Percentiles rank a stretch among this genome's conserved stretches.
Evolutionary conservation across 1,284 basidiomycete genomes (phyloP).

Genomic region (Earliella scabrosa): DNA sequence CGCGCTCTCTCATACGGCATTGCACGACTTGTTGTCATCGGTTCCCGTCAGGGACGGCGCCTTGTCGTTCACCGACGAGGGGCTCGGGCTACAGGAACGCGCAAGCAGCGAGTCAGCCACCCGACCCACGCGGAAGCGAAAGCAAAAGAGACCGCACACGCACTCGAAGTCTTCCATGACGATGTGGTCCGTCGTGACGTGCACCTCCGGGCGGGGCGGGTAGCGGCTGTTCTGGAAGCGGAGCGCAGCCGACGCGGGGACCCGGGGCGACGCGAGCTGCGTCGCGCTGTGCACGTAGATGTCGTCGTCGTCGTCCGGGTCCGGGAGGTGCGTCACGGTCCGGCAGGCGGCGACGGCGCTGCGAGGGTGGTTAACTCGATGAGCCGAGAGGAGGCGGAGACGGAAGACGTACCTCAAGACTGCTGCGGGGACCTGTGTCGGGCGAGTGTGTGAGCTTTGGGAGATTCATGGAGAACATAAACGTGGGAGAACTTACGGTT

Average conservation of each 20-base stretch:
- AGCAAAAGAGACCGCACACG: conserved; percentile 11
- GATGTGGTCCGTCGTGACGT: conserved; percentile 63
- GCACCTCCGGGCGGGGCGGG: conserved; percentile 53
- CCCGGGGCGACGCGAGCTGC: conserved; percentile 35
- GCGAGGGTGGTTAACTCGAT: conserved; percentile 9
- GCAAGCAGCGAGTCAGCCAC: no score
- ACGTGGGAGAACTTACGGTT: conserved; percentile 30
- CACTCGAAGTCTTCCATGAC: conserved; percentile 45
- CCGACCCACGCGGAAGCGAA: no score
- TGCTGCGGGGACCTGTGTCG: conserved; percentile 61
- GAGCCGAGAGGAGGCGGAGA: background rate
- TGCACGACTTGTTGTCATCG: conserved; percentile 13
- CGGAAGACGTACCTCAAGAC: conserved; percentile 57
- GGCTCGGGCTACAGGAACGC: conserved; percentile 10
- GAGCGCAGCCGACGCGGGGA: conserved; percentile 10
- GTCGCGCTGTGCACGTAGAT: conserved; percentile 53
- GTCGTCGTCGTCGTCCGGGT: conserved; percentile 50
- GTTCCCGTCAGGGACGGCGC: conserved; percentile 9
- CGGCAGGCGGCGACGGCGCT: conserved; percentile 69
- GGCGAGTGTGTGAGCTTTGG: conserved; percentile 38
- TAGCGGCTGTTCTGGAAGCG: conserved; percentile 20
- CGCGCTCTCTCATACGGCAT: conserved; percentile 12
- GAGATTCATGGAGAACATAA: conserved; percentile 27
- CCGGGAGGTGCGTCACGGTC: conserved; percentile 64
- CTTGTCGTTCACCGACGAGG: conserved; percentile 15